Evolutionary conservation across 163 green algal species (phyloP).

Genomic region (Chlamydomonas reinhardtii): DNA sequence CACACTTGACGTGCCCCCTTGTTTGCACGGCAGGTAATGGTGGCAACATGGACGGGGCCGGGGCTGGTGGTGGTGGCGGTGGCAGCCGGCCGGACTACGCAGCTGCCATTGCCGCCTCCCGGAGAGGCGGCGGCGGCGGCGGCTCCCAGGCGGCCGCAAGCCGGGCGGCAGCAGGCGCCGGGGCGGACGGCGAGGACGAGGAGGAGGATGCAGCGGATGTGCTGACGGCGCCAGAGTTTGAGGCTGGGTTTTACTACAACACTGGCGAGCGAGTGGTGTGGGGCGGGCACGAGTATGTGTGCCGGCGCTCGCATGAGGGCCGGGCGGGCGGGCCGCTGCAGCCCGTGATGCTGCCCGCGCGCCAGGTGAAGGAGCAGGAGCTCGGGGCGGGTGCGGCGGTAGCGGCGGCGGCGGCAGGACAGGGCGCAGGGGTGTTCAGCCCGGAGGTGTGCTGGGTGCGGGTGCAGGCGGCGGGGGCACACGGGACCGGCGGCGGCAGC

Average conservation of each 20-base stretch:
- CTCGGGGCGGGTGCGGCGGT: too few relatives aligned
- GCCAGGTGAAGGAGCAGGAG: too few relatives aligned
- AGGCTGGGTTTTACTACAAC: neutral
- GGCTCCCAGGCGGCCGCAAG: neutral
- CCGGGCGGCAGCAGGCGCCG: neutral
- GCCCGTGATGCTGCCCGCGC: neutral
- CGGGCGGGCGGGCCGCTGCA: neutral
- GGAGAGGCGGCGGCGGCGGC: neutral
- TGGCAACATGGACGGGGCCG: too few relatives aligned
- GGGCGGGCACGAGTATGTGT: conserved; percentile 9
- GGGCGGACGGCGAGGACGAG: neutral
- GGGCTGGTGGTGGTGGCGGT: neutral
- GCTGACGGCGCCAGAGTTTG: neutral
- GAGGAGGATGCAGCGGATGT: neutral
- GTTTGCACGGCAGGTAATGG: too few relatives aligned
- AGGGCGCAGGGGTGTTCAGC: too few relatives aligned
- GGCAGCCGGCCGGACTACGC: neutral
- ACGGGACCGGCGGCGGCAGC: too few relatives aligned
- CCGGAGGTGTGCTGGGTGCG: too few relatives aligned
- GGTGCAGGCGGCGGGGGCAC: too few relatives aligned
- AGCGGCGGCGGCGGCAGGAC: too few relatives aligned
- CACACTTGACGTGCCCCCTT: too few relatives aligned
- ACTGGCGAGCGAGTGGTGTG: neutral
- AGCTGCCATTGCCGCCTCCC: neutral
- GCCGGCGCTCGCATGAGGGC: conserved; percentile 5